Percentiles rank a stretch among this genome's conserved stretches.
phyloP scores from a whole-genome alignment of 495 filamentous ascomycete genomes.

The Rostrohypoxylon terebratum region DNA sequence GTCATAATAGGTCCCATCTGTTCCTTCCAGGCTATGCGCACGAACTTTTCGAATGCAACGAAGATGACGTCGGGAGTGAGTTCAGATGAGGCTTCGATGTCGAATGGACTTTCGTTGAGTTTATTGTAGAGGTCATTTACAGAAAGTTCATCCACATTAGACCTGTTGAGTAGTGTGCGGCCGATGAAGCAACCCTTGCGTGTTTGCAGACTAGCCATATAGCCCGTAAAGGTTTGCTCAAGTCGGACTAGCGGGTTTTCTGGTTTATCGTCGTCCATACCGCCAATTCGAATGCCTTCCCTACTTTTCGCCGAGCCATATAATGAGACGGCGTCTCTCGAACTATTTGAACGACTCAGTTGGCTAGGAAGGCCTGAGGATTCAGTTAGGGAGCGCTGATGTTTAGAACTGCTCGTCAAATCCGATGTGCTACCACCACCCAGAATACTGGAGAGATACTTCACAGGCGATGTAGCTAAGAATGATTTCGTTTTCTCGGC shows the following conservation, averaged over 20 bases:
- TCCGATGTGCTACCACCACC: slow-evolving; percentile 60
- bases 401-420: slow-evolving; percentile 48
- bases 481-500: slow-evolving; percentile 71
- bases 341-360: slow-evolving; percentile 55
- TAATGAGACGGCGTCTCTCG: slow-evolving; percentile 58
- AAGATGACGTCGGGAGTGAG: slow-evolving; percentile 90
- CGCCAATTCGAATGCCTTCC: slow-evolving; percentile 59
- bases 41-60: slow-evolving; percentile 92
- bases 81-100: slow-evolving; percentile 77
- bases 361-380: slow-evolving; percentile 51
- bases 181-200: slow-evolving; percentile 89
- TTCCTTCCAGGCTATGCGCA: slow-evolving; percentile 87
- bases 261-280: slow-evolving; percentile 59
- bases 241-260: slow-evolving; percentile 72
- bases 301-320: slow-evolving; percentile 60
- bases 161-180: slow-evolving; percentile 75
- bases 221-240: slow-evolving; percentile 88
- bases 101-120: slow-evolving; percentile 82
- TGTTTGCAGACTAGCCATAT: slow-evolving; percentile 82
- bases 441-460: slow-evolving; percentile 86
- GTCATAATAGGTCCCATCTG: slow-evolving; percentile 87
- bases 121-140: slow-evolving; percentile 94
- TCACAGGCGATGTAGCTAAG: slow-evolving; percentile 85
- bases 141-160: slow-evolving; percentile 76
- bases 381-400: slow-evolving; percentile 55